Evolutionary conservation across 2,329 filamentous ascomycete species (phyloP).

Genomic region (Fusarium goolgardi): DNA sequence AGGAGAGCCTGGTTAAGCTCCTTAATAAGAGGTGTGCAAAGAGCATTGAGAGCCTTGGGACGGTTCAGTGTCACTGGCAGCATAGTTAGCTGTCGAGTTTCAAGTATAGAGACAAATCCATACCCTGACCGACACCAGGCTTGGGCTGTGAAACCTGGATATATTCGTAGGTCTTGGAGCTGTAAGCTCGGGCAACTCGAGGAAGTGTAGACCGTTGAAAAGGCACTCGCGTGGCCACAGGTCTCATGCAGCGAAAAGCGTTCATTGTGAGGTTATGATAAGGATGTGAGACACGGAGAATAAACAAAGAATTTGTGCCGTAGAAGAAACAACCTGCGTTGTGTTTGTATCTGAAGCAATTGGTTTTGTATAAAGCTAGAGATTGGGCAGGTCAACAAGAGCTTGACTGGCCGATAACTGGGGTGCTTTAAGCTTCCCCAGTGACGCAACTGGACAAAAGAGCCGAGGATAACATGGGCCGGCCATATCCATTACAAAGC

Average conservation of each 20-base stretch:
- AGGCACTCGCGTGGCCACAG: conserved; percentile 60
- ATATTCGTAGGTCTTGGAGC: conserved; percentile 76
- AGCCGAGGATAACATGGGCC: conserved; percentile 47
- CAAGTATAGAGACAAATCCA: conserved; percentile 30
- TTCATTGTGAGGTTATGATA: conserved; percentile 56
- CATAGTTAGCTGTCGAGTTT: conserved; percentile 3
- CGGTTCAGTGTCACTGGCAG: conserved; percentile 86
- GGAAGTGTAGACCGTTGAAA: conserved; percentile 70
- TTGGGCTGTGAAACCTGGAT: conserved; percentile 85
- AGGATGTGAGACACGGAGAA: neutral
- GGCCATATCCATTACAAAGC: conserved; percentile 38
- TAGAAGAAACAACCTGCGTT: neutral
- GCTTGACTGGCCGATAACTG: conserved; percentile 6
- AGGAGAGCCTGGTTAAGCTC: conserved; percentile 86
- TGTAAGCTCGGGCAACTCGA: conserved; percentile 64
- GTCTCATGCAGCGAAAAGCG: conserved; percentile 67
- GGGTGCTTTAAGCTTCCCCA: conserved; percentile 36
- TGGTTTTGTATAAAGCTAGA: conserved; percentile 16
- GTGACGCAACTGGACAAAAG: conserved; percentile 47
- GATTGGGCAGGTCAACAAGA: conserved; percentile 21
- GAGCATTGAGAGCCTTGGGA: conserved; percentile 93
- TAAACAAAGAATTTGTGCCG: neutral
- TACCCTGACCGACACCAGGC: conserved; percentile 92
- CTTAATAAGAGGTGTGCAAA: conserved; percentile 88
- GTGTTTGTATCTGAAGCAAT: conserved; percentile 6